Base-by-base conservation (phyloP, 768 basidiomycete genomes). In the Filobasidium floriforme region DNA sequence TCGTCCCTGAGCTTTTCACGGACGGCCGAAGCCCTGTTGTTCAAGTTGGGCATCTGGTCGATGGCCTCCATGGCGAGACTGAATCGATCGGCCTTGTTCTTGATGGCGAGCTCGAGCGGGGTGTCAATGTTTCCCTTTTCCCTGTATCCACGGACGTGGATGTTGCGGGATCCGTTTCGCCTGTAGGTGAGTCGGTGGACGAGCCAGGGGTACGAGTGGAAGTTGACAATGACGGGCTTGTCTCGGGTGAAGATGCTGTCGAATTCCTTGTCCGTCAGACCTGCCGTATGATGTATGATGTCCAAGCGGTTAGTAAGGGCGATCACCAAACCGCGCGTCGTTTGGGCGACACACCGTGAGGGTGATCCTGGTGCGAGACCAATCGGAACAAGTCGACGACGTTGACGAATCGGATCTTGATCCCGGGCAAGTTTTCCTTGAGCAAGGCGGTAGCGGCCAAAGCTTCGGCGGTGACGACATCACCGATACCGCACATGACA, bases 381-480 rank as follows among this genome's bases (percentile, higher is more conserved):
- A 68, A 44, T 43, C 62, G 63, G 67, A 68, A 68, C 57, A 67
- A 41, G 55, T 67, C 66, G 66, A 89, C 88, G 62, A 92, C 87
- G 69, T 92, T 92, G 65, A 92, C 85, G 69, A 92, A 88, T 4
- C 67, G 67, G 46, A 68, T 62, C 46, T 90, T 87, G 29, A 93
- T 81, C 11, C 82, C 82, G 1, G 88, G 87, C 18, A 81, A 79
- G 32, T 83, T 77, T 72, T 84, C 83, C 72, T 86, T 86, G 29
- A 92, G 84, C 26, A 90, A 82, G 1, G 85, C 85, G 0, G 89
- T 88, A 0, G 90, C 90, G 1, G 88, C 87, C 71, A 92, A 86
- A 61, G 90, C 87, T 75, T 93, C 90, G 70, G 88, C 87, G 0
- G 89, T 92, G 43, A 89, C 82, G 76, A 90, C 90, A 41, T 88